Base-by-base conservation (phyloP, 2,329 filamentous ascomycete species). In the Fusarium nematophilum region DNA sequence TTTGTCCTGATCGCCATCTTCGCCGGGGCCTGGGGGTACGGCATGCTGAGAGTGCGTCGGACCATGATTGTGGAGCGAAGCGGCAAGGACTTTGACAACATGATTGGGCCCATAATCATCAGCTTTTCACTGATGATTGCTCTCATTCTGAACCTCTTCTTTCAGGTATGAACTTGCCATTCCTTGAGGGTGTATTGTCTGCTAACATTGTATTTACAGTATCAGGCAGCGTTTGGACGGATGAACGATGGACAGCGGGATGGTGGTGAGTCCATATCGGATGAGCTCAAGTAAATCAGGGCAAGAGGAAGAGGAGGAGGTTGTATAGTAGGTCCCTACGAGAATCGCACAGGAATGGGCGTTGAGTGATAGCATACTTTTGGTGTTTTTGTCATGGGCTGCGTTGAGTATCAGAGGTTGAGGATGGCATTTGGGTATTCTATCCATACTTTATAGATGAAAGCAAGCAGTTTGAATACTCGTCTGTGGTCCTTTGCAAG, bases 11-110 rank as follows among this genome's bases (percentile, higher is more conserved):
- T 98, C 60, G 93, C 94, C 1, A 79, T 90, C 2, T 96, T 97
- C 73, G 87, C 93, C 1, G 92, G 91, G 1, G 79, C 81, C 2
- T 99, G 95, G 95, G 95, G 95, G 3, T 97, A 92, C 75, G 85
- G 81, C 56, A 91, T 96, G 80, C 90, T 96, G 71, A 87, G 89
- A 70, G 86, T 84, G 71, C 83, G 95, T 27, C 84, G 89, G 55
- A 83, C 80, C 48, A 87, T 98, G 83, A 99, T 99, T 71, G 75
- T 90, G 31, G 86, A 92, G 74, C 82, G 95, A 62, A 97, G 92
- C 70, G 93, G 92, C 9, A 94, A 90, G 75, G 93, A 98, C 68
- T 96, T 99, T 75, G 94, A 99, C 75, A 95, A 93, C 67, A 80
- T 94, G 70, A 76, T 92, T 56, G 95, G 95, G 0, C 95, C 95